phyloP scores from a whole-genome alignment of 192 early-diverging fungal species.

The Coemansia sp. region DNA sequence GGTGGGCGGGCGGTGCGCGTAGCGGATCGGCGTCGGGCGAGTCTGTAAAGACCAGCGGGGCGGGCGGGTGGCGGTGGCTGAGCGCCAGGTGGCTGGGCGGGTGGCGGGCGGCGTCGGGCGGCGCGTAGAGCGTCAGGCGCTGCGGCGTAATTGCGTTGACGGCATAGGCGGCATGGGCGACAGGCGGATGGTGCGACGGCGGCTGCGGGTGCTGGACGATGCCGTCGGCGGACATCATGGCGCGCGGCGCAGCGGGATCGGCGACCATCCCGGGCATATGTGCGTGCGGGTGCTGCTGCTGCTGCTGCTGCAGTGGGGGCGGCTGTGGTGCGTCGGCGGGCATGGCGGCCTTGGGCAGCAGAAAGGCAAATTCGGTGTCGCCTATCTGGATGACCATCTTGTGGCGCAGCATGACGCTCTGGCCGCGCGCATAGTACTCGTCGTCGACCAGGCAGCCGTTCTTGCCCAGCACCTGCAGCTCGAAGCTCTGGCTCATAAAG shows the following conservation, averaged over 20 bases:
- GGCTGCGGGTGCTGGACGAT: conserved; percentile 4
- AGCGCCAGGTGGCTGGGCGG: not conserved
- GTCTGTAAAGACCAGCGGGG: not conserved
- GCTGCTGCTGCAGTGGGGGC: no score
- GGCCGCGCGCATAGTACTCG: conserved; percentile 67
- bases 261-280: not conserved
- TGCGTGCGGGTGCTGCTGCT: no score
- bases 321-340: conserved; percentile 10
- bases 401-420: conserved; percentile 58
- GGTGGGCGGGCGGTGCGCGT: not conserved
- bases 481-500: conserved; percentile 75
- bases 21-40: not conserved
- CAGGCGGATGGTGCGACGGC: conserved; percentile 10
- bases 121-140: conserved; percentile 44
- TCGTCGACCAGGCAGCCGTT: conserved; percentile 89
- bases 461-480: conserved; percentile 81
- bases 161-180: conserved; percentile 19
- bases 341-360: conserved; percentile 61
- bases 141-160: conserved; percentile 51
- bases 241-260: not conserved
- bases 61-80: not conserved
- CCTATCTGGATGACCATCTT: conserved; percentile 76
- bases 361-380: conserved; percentile 74
- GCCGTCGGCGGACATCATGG: not conserved
- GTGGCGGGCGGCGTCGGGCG: conserved; percentile 17